These are phyloP conservation scores for Simmondsia chinensis DNA, from an alignment of 148 eudicot species.

Conservation along the genomic window DNA sequence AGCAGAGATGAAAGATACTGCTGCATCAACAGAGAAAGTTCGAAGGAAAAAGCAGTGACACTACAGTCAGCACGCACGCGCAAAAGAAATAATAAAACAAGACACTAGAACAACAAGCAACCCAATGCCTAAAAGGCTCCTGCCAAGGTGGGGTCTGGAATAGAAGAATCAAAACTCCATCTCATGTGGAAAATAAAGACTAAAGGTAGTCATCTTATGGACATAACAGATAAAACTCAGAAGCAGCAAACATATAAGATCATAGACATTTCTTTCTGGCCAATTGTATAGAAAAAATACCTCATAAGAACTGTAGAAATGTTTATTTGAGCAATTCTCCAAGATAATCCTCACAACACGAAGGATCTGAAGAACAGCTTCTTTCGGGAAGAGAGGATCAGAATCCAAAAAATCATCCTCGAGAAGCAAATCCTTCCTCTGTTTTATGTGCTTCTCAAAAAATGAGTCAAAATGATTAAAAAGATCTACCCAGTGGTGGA, in stretches of 20 bases:
- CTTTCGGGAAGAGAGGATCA: slow-evolving; percentile 93
- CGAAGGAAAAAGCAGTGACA: slow-evolving; percentile 2
- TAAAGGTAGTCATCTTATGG: too few relatives aligned
- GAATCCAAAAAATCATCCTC: slow-evolving; percentile 65
- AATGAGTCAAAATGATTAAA: slow-evolving; percentile 84
- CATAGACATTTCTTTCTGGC: too few relatives aligned
- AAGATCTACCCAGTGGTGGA: slow-evolving; percentile 94
- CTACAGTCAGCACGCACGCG: not conserved
- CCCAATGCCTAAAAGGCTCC: too few relatives aligned
- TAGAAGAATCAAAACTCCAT: too few relatives aligned
- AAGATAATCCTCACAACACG: slow-evolving; percentile 73
- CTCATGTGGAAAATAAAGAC: too few relatives aligned
- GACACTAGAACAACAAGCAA: not conserved
- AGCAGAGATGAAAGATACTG: slow-evolving; percentile 85
- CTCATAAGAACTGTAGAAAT: slow-evolving; percentile 87
- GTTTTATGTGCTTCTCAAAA: slow-evolving; percentile 75
- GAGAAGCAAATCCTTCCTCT: slow-evolving; percentile 81
- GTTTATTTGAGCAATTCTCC: slow-evolving; percentile 96
- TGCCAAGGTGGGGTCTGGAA: too few relatives aligned
- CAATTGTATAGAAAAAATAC: too few relatives aligned
- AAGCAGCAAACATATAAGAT: too few relatives aligned
- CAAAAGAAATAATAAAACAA: not conserved
- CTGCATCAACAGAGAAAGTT: slow-evolving; percentile 27
- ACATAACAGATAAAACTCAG: too few relatives aligned
- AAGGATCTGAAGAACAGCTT: slow-evolving; percentile 81